Evolutionary conservation across 768 basidiomycete genomes (phyloP), one percentile per base, ranked within the genome.

Genomic region (Boletellus ananiceps): DNA sequence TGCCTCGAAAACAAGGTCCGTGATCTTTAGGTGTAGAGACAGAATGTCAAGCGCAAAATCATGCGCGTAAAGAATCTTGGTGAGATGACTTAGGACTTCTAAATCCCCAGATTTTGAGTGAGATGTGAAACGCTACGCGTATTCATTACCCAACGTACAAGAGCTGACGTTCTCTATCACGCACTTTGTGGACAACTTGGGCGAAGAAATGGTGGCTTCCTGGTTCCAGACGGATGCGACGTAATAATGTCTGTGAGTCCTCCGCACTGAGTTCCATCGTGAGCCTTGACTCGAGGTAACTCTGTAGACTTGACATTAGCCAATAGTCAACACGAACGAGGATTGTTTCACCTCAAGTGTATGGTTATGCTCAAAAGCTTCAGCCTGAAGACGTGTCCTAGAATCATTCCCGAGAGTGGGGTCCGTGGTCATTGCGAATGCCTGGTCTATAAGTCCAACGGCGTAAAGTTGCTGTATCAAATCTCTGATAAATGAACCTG

Each of bases 11-110:
- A 88, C 68, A n/a, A 92, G 61, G 46, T 83, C 80, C 11, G 75
- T 73, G n/a, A 88, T 67, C 49, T 74, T 79, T 16, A 78, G 66
- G 61, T 92, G 85, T 21, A 91, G 67, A 8, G 86, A 77, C 38
- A 91, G 56, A 40, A 88, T 76, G 57, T 91, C 88, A 16, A 92
- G 66, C 0, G 79, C 77, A 19, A 66, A 64, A 52, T 83, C 81
- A 46, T 80, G 74, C 13, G 73, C 69, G 54, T 79, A 82, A 9
- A 92, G 73, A 18, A 82, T 63, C 62, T 79, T 82, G 63, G 84
- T 88, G n/a, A 87, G 67, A 56, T 81, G 78, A 44, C 88, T 81
- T 36, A 91, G 69, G 14, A 79, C 67, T 62, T 90, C 88, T 5
- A 86, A 74, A 51, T 92, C 86, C 32, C 78, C 68, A 16, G 75